Evolutionary conservation across 2,329 filamentous ascomycete species (phyloP), one percentile per base, ranked within the genome.

Genomic region (Byssothecium circinans): DNA sequence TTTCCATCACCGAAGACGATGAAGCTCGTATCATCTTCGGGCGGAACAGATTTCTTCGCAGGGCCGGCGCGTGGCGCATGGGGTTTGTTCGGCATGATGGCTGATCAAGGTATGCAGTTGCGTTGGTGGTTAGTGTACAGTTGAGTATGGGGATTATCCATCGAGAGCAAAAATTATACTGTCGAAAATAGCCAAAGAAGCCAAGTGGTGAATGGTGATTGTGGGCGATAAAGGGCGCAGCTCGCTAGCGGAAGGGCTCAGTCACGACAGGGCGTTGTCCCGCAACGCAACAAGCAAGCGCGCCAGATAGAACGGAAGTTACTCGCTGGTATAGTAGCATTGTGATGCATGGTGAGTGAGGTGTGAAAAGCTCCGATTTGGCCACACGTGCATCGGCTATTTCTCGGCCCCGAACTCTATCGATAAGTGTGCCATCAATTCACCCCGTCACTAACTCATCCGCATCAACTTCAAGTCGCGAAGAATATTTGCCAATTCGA

Each of bases 1-100:
- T 74, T 74, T 29, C 70, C 70, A 48, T 75, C 72, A 14, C 74
- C 74, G 52, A 78, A 78, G 36, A 78, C 73, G 29, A 78, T 78
- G 58, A 65, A 77, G 52, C 74, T 76, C 36, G 73, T 75, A 42
- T 78, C 76, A 46, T 78, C 76, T 41, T 67, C 73, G 22, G 74
- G 74, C n/a, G 55, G 62, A 44, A 57, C 62, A 20, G 70, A 65
- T 34, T 77, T 77, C 54, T 74, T 74, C 37, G 67, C 61, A 17
- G 61, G 55, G 42, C 67, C 68, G 19, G 64, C 59, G 48, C 76
- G 73, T 17, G 75, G 75, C 22, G 74, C 70, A 52, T 78, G 76
- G 41, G 74, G 71, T 61, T 78, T 78, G 54, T 77, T 78, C 36
- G 75, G 74, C 76, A 78, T 78, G 34, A 29, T 60, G 40, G 29